These are phyloP conservation scores for Penicillium ucsense DNA, from an alignment of 495 filamentous ascomycete species.

Conservation along the genomic window DNA sequence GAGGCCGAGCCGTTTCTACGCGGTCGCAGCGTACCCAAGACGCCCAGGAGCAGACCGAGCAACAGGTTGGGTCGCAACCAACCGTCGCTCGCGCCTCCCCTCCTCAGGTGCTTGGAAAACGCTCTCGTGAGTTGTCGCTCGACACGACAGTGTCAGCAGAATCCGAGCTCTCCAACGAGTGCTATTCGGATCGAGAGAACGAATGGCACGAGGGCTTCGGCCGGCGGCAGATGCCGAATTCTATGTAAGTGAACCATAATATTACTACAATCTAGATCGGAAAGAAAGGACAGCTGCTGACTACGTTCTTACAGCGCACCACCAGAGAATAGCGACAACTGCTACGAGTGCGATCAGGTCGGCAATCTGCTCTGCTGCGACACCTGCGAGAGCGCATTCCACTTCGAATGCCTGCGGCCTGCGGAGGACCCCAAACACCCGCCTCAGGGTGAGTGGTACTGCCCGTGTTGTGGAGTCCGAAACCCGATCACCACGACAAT, in stretches of 20 bases:
- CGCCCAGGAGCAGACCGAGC: background rate
- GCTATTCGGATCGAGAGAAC: conserved; percentile 7
- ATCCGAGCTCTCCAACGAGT: conserved; percentile 9
- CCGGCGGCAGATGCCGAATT: conserved; percentile 11
- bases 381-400: conserved; percentile 76
- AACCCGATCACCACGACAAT: conserved; percentile 52
- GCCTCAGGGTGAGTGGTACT: conserved; percentile 74
- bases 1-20: background rate
- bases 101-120: background rate
- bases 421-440: conserved; percentile 53
- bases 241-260: conserved; percentile 8
- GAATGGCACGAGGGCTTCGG: conserved; percentile 5
- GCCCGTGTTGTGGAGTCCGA: conserved; percentile 56
- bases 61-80: background rate
- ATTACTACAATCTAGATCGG: background rate
- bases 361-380: conserved; percentile 91
- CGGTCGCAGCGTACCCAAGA: background rate
- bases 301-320: conserved; percentile 16
- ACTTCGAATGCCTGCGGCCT: conserved; percentile 77
- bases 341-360: conserved; percentile 66
- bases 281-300: conserved; percentile 2
- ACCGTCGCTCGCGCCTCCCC: background rate
- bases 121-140: conserved; percentile 9
- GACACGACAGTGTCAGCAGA: conserved; percentile 10
- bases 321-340: conserved; percentile 76